Base-by-base conservation (phyloP, 1,284 basidiomycete species). In the Bjerkandera adusta region DNA sequence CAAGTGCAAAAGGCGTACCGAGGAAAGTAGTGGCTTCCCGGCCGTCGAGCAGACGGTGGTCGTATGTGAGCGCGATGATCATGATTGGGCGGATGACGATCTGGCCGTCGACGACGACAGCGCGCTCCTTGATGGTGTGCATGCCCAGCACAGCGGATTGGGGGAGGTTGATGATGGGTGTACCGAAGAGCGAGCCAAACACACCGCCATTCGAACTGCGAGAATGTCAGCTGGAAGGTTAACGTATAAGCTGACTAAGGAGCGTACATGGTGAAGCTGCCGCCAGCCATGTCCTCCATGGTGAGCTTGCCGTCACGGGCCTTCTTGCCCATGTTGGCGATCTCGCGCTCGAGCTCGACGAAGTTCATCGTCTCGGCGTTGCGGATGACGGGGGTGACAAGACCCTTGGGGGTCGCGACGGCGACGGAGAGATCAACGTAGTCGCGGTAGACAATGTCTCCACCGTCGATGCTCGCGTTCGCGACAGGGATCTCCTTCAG, bases 11-110 rank as follows among this genome's bases (percentile, higher is more conserved):
- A 18, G 43, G 72, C 87, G 63, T 61, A 92, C 92, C 92, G 55
- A 99, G 85, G 92, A 99, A 97, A 32, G 94, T 97, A 48, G 95
- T 91, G 32, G 92, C 96, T 71, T 99, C 96, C 60, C 96, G 79
- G 37, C 96, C 96, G 64, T 99, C 96, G 56, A 99, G 79, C 61
- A 99, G 72, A 56, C 96, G 81, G 73, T 99, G 96, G 71, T 99
- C 95, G 68, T 97, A 97, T 3, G 94, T 97, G 50, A 96, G 79
- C 13, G 92, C 92, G 51, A 94, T 84, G 48, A 97, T 83, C 95
- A 97, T 98, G 72, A 98, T 92, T 24, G 93, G 93, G 54, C 95
- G 85, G 65, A 98, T 88, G 61, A 96, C 95, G 57, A 97, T 91
- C 72, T 97, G 85, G 29, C 93, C 92, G 58, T 96, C 76, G 42